These are phyloP conservation scores for Kodamaea jinghongensis DNA, from an alignment of 805 yeast genomes.

Conservation along the genomic window DNA sequence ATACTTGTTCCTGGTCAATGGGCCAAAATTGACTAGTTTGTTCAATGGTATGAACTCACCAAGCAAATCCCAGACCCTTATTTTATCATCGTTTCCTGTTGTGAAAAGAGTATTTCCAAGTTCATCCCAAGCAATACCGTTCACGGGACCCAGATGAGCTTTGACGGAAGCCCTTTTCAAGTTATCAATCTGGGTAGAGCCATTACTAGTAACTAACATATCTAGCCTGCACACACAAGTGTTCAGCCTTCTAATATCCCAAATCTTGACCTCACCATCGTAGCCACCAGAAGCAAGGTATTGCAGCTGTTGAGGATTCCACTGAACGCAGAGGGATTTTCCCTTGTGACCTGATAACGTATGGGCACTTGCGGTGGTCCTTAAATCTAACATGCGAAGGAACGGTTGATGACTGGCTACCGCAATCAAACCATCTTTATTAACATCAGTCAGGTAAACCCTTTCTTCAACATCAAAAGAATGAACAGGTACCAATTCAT, in stretches of 20 bases:
- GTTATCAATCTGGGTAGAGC: slow-evolving; percentile 20
- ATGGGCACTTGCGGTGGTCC: slow-evolving; percentile 72
- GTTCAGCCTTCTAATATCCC: slow-evolving; percentile 78
- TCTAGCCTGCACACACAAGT: slow-evolving; percentile 66
- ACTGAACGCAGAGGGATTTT: slow-evolving; percentile 56
- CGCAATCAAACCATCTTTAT: slow-evolving; percentile 53
- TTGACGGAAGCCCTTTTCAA: slow-evolving; percentile 38
- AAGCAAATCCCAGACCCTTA: slow-evolving; percentile 72
- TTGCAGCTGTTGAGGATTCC: slow-evolving; percentile 68
- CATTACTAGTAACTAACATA: slow-evolving; percentile 42
- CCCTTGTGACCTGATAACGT: slow-evolving; percentile 63
- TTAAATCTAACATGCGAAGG: slow-evolving; percentile 67
- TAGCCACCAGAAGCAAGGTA: slow-evolving; percentile 76
- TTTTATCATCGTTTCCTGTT: slow-evolving; percentile 76
- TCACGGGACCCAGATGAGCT: slow-evolving; percentile 78
- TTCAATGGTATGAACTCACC: slow-evolving; percentile 46
- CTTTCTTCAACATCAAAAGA: slow-evolving; percentile 59
- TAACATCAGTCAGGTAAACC: slow-evolving; percentile 65
- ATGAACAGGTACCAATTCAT: slow-evolving; percentile 61
- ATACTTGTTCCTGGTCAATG: slow-evolving; percentile 64
- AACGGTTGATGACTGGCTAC: slow-evolving; percentile 70
- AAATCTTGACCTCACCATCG: slow-evolving; percentile 74
- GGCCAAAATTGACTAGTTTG: slow-evolving; percentile 72
- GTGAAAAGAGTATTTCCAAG: slow-evolving; percentile 61
- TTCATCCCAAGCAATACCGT: slow-evolving; percentile 75